Base-by-base conservation (phyloP, 768 basidiomycete species). In the Leccinum barrowsii region DNA sequence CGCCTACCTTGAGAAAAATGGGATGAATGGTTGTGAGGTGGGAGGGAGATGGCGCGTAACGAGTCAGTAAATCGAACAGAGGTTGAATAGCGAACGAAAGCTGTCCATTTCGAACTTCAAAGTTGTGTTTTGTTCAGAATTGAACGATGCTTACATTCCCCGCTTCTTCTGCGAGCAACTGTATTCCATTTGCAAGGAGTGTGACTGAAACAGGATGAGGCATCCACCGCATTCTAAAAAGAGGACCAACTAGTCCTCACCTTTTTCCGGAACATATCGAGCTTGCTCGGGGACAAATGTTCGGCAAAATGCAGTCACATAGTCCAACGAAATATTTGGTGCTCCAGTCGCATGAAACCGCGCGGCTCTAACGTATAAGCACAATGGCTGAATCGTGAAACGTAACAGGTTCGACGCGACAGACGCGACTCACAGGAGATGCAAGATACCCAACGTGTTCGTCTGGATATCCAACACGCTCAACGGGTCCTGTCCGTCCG, bases 11-110 rank as follows among this genome's bases (percentile, higher is more conserved):
- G 35, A 92, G 68, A 64, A 91, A 87, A 26, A 85, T 73, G 3
- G 84, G 77, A 65, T 94, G 92, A 21, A 92, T 74, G 1, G 85
- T 77, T 0, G 91, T 91, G 26, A 92, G 79, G 67, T 84, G 79
- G 7, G 81, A 80, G 0, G 72, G 73, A 22, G 81, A 75, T 5
- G 81, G 82, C 0, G 86, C 75, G 63, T 87, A 92, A 62, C 89
- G 83, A 5, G 73, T 73, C 30, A 92, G 67, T 42, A 95, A 80
- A 63, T 80, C 69, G 52, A 74, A 75, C 1, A 94, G 75, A 0
- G 89, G 85, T 44, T 71, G 67, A 32, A 95, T 74, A 0, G 89
- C 83, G 19, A 70, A 63, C 47, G 74, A 67, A 7, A 67, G 65
- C 81, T 85, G 58, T 24, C 37, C 51, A 32, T 63, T 52, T 65